Evolutionary conservation across 495 filamentous ascomycete genomes (phyloP).

Genomic region (Staphylotrichum longicolle): DNA sequence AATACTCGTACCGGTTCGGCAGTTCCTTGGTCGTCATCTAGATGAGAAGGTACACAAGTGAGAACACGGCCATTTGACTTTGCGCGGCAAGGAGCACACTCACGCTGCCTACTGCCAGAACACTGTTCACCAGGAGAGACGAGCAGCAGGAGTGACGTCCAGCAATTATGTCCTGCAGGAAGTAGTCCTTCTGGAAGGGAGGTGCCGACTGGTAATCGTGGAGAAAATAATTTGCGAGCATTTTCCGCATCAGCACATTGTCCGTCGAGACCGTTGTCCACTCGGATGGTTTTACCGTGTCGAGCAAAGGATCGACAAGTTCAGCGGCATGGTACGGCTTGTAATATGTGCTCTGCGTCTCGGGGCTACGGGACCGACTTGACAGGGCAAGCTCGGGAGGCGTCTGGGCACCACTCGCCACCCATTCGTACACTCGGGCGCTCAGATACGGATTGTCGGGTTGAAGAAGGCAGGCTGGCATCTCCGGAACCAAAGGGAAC

Average conservation of each 20-base stretch:
- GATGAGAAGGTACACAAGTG: too few relatives aligned
- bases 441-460: conserved; percentile 33
- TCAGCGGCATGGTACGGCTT: conserved; percentile 33
- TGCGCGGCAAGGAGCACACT: not conserved
- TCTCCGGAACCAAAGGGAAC: conserved; percentile 31
- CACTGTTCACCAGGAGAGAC: conserved; percentile 32
- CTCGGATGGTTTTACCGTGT: conserved; percentile 23
- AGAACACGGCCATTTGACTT: too few relatives aligned
- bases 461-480: conserved; percentile 17
- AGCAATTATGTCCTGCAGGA: conserved; percentile 30
- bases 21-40: conserved; percentile 27
- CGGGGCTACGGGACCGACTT: not conserved
- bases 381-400: not conserved
- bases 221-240: conserved; percentile 26
- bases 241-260: conserved; percentile 27
- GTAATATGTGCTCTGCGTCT: conserved; percentile 12
- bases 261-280: conserved; percentile 33
- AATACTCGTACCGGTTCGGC: conserved; percentile 30
- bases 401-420: not conserved
- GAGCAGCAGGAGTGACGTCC: conserved; percentile 30
- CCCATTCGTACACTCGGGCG: conserved; percentile 30
- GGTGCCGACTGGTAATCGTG: conserved; percentile 28
- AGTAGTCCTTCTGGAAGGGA: conserved; percentile 33
- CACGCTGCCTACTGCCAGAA: conserved; percentile 33
- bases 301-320: conserved; percentile 26